Evolutionary conservation across 305 asterid genomes (phyloP).

Genomic region (Plantago coronopus): DNA sequence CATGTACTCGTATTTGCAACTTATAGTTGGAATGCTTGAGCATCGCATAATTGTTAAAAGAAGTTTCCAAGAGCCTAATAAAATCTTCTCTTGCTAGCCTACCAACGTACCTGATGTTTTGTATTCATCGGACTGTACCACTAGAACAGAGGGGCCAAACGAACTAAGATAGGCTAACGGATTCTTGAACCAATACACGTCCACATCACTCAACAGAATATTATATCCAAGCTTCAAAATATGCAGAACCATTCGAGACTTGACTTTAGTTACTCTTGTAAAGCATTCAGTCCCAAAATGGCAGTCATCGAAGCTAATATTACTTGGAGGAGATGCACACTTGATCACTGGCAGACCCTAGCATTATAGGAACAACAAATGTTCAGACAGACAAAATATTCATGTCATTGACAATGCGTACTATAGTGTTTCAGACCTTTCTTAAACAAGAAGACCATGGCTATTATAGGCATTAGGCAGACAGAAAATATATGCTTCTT

Average conservation of each 20-base stretch:
- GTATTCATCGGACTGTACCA: constrained; percentile 88
- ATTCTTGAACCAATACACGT: constrained; percentile 67
- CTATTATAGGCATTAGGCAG: not conserved
- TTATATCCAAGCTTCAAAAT: constrained; percentile 74
- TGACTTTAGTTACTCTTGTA: constrained; percentile 85
- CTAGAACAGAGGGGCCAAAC: constrained; percentile 72
- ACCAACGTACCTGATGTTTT: constrained; percentile 48
- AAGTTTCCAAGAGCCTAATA: not conserved
- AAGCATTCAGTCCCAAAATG: constrained; percentile 95
- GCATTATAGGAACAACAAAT: constrained; percentile 20
- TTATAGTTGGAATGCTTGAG: too few species aligned
- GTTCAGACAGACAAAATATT: not conserved
- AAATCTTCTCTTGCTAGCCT: not conserved
- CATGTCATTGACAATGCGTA: not conserved
- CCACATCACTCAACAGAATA: constrained; percentile 41
- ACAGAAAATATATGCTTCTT: not conserved
- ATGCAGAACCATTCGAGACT: constrained; percentile 81
- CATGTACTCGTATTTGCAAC: too few species aligned
- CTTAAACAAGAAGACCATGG: too few species aligned
- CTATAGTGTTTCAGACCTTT: not conserved
- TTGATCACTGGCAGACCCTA: constrained; percentile 87
- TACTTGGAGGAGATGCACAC: constrained; percentile 50
- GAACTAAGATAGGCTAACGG: constrained; percentile 70
- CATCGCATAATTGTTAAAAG: too few species aligned
- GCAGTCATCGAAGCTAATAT: constrained; percentile 81